phyloP scores from a whole-genome alignment of 345 rosid species.

The Pistacia integerrima region DNA sequence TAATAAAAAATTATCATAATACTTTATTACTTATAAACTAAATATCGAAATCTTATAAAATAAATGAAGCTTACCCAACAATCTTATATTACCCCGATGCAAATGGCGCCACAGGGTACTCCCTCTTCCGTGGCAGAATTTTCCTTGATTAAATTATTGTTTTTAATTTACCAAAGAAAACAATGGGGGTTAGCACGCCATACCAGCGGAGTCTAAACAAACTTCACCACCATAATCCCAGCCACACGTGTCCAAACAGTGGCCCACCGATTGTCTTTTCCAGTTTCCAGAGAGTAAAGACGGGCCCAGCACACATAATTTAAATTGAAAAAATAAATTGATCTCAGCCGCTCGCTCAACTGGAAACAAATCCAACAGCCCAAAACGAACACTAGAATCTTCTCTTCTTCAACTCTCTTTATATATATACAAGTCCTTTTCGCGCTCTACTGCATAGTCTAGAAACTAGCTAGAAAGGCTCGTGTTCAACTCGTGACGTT shows the following conservation, averaged over 20 bases:
- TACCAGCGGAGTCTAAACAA: neutral
- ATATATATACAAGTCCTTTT: neutral
- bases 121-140: too few species aligned
- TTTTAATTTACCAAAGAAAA: too few species aligned
- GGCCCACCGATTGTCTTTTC: neutral
- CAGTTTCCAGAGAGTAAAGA: neutral
- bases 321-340: too few species aligned
- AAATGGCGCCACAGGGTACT: too few species aligned
- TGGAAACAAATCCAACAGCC: neutral
- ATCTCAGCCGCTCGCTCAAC: neutral
- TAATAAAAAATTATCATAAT: too few species aligned
- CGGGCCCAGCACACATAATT: too few species aligned
- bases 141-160: too few species aligned
- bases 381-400: slow-evolving; percentile 19
- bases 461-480: neutral
- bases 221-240: neutral
- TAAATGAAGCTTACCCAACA: too few species aligned
- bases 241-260: neutral
- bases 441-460: neutral
- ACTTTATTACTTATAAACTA: too few species aligned
- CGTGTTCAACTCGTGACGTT: neutral
- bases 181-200: neutral
- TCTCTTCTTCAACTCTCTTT: neutral
- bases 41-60: too few species aligned
- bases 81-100: too few species aligned